Evolutionary conservation across 192 early-diverging fungal genomes (phyloP).

Genomic region (Phycomyces nitens): DNA sequence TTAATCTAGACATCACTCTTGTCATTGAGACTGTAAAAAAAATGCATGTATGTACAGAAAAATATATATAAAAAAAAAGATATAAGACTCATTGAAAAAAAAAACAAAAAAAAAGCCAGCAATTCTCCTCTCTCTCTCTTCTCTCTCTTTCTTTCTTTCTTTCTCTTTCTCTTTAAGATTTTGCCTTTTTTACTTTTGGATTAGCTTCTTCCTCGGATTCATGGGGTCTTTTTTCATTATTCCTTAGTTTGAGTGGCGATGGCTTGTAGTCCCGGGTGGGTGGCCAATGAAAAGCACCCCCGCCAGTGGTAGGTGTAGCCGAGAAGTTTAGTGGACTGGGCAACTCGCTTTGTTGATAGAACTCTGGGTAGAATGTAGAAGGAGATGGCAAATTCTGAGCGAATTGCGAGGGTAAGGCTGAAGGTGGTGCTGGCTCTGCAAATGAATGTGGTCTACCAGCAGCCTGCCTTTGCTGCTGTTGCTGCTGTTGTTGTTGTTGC

Average conservation of each 20-base stretch:
- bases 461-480: constrained; percentile 10
- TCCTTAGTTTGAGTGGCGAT: constrained; percentile 34
- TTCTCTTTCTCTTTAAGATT: neutral
- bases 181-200: neutral
- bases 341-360: constrained; percentile 67
- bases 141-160: too few species aligned
- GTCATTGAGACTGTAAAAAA: neutral
- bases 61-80: too few species aligned
- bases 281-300: constrained; percentile 76
- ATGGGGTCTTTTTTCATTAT: neutral
- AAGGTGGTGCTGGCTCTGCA: constrained; percentile 61
- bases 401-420: constrained; percentile 65
- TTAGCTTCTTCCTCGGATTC: neutral
- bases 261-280: constrained; percentile 43
- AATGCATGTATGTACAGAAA: neutral
- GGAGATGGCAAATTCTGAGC: constrained; percentile 73
- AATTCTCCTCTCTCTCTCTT: too few species aligned
- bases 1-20: neutral
- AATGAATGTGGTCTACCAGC: neutral
- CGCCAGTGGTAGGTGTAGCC: constrained; percentile 65
- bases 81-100: too few species aligned
- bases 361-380: constrained; percentile 70
- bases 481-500: constrained; percentile 24
- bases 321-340: constrained; percentile 78
- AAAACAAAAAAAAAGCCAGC: too few species aligned